Base-by-base conservation (phyloP, 2,329 filamentous ascomycete genomes). In the Phyllachora maydis region DNA sequence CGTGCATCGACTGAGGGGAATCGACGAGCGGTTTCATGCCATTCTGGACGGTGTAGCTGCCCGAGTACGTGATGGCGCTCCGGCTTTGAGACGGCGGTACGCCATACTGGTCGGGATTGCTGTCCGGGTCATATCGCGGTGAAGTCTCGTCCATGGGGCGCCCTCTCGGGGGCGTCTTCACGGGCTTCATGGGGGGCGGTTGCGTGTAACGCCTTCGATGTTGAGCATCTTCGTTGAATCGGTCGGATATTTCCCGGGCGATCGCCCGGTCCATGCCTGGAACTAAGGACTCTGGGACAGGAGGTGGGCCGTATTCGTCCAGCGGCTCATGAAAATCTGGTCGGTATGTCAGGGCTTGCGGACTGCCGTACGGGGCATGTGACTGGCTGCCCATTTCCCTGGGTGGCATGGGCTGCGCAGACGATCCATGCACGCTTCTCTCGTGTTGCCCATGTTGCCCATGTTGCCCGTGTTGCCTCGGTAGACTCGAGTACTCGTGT, bases 251-350 rank as follows among this genome's bases (percentile, higher is more conserved):
- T 33, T 71, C 63, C 25, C 59, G 54, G 1, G 62, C 54, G 17
- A 68, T 44, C 11, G 39, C 41, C 4, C 62, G 60, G 30, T 72
- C 65, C 14, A 67, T 50, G 4, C 65, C 66, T n/a, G 66, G 60
- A 6, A 72, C 56, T 12, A 73, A 46, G 4, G 65, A 63, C 2
- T 62, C 40, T 4, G 67, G 67, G 2, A 69, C 47, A 4, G 51
- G 38, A 2, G 59, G 54, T 11, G 58, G 31, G 4, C 39, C 45
- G 35, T 61, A 58, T 19, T 42, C n/a, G n/a, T n/a, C n/a, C n/a
- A n/a, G n/a, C n/a, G n/a, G n/a, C n/a, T n/a, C n/a, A n/a, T n/a
- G n/a, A n/a, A n/a, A n/a, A n/a, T n/a, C n/a, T n/a, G n/a, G n/a
- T n/a, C n/a, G n/a, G n/a, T n/a, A n/a, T n/a, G n/a, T n/a, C n/a